Evolutionary conservation across 2,329 filamentous ascomycete genomes (phyloP).

Genomic region (Aspergillus glaucus): DNA sequence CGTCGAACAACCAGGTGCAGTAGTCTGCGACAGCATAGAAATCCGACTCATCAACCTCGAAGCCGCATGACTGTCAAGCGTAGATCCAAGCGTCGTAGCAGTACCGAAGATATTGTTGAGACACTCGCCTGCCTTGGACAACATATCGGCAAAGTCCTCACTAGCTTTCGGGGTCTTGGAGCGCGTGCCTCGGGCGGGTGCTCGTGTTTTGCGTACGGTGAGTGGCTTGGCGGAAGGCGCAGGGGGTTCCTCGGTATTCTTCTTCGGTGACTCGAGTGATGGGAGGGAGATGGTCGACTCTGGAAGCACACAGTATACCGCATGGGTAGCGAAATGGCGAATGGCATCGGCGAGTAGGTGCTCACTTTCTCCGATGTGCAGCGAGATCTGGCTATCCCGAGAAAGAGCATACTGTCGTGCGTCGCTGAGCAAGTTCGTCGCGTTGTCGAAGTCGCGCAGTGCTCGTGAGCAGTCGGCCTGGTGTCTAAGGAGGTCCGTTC

Average conservation of each 20-base stretch:
- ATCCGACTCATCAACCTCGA: constrained; percentile 36
- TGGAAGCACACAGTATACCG: constrained; percentile 81
- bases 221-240: constrained; percentile 19
- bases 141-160: constrained; percentile 31
- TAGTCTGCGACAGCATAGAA: constrained; percentile 39
- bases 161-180: constrained; percentile 23
- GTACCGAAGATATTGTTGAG: constrained; percentile 28
- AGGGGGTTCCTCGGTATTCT: constrained; percentile 34
- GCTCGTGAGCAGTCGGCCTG: constrained; percentile 45
- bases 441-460: constrained; percentile 50
- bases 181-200: constrained; percentile 20
- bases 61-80: constrained; percentile 32
- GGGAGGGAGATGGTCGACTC: constrained; percentile 90
- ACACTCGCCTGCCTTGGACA: constrained; percentile 30
- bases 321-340: constrained; percentile 61
- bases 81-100: constrained; percentile 31
- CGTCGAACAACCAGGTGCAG: constrained; percentile 23
- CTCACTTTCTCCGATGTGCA: constrained; percentile 32
- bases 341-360: constrained; percentile 35
- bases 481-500: constrained; percentile 45
- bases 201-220: constrained; percentile 19
- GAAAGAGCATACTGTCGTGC: constrained; percentile 27
- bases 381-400: constrained; percentile 58
- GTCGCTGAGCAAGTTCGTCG: constrained; percentile 47
- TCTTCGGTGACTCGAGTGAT: constrained; percentile 46